A percentile compares a stretch with the other conserved stretches of the same genome.
Evolutionary conservation across 176 grass and related monocot species (phyloP).

Genomic region (Avena sativa): DNA sequence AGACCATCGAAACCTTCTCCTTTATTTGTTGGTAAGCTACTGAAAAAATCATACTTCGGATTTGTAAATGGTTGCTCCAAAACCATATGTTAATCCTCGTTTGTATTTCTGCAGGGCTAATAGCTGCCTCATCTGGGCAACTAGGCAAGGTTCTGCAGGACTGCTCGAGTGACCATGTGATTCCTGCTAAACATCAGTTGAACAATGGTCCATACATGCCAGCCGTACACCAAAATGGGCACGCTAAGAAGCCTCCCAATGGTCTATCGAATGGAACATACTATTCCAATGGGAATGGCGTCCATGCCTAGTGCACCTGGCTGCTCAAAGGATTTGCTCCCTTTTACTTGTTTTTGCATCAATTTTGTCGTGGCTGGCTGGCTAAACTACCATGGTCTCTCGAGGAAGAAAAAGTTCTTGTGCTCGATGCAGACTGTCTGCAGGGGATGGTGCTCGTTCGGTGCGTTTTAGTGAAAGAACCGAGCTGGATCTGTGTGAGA

Average conservation of each 20-base stretch:
- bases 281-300: conserved; percentile 77
- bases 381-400: conserved; percentile 49
- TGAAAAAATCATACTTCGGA: neutral
- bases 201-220: conserved; percentile 53
- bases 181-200: conserved; percentile 11
- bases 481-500: conserved; percentile 46
- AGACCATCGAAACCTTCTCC: conserved; percentile 89
- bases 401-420: conserved; percentile 72
- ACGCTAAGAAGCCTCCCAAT: conserved; percentile 58
- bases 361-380: conserved; percentile 53
- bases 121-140: conserved; percentile 79
- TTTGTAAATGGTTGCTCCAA: neutral
- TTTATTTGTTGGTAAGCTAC: conserved; percentile 84
- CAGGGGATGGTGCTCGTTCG: conserved; percentile 55
- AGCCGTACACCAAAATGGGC: conserved; percentile 66
- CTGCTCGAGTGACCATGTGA: conserved; percentile 21
- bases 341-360: conserved; percentile 43
- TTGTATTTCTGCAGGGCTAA: conserved; percentile 63
- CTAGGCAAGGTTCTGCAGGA: conserved; percentile 55
- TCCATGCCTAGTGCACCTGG: conserved; percentile 59
- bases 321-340: conserved; percentile 39
- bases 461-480: conserved; percentile 71
- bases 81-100: conserved; percentile 28
- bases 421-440: conserved; percentile 46
- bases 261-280: conserved; percentile 64